Percentiles rank a stretch among this genome's conserved stretches.
phyloP scores from a whole-genome alignment of 805 yeast genomes.

The Kodamaea sagamina region DNA sequence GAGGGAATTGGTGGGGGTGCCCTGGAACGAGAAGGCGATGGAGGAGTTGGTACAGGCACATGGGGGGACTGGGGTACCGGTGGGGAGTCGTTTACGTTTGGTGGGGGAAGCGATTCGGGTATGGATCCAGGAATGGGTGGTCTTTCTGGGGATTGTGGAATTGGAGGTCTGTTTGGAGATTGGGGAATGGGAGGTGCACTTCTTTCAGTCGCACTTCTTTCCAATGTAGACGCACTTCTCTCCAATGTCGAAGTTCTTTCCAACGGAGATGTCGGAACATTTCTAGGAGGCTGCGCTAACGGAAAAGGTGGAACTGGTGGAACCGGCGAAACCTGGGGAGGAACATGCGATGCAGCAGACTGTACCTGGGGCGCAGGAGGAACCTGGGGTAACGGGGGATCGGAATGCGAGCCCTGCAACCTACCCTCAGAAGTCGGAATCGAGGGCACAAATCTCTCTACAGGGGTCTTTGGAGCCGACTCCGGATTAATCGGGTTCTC shows the following conservation, averaged over 20 bases:
- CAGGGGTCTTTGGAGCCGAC: slow-evolving; percentile 16
- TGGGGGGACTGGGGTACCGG: slow-evolving; percentile 12
- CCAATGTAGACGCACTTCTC: too few relatives aligned
- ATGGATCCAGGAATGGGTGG: slow-evolving; percentile 14
- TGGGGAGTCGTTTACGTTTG: neutral
- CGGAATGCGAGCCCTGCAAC: slow-evolving; percentile 3
- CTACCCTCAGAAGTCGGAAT: neutral
- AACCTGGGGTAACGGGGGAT: slow-evolving; percentile 16
- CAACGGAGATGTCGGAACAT: neutral
- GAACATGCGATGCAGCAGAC: too few relatives aligned
- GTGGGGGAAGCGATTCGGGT: slow-evolving; percentile 11
- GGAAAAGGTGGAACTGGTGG: slow-evolving; percentile 17
- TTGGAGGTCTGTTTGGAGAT: slow-evolving; percentile 20
- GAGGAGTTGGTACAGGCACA: slow-evolving; percentile 17
- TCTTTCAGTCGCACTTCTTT: too few relatives aligned
- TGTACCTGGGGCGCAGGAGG: slow-evolving; percentile 17
- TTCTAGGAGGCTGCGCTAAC: neutral
- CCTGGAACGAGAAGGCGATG: slow-evolving; percentile 13
- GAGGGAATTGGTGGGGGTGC: slow-evolving; percentile 19
- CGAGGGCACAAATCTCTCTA: neutral
- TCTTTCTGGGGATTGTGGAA: slow-evolving; percentile 23
- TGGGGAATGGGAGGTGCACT: neutral
- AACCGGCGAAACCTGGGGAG: too few relatives aligned
- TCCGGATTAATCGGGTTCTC: slow-evolving; percentile 3
- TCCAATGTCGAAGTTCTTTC: too few relatives aligned